phyloP scores from a whole-genome alignment of 257 asterid genomes.

The Lithospermum erythrorhizon region DNA sequence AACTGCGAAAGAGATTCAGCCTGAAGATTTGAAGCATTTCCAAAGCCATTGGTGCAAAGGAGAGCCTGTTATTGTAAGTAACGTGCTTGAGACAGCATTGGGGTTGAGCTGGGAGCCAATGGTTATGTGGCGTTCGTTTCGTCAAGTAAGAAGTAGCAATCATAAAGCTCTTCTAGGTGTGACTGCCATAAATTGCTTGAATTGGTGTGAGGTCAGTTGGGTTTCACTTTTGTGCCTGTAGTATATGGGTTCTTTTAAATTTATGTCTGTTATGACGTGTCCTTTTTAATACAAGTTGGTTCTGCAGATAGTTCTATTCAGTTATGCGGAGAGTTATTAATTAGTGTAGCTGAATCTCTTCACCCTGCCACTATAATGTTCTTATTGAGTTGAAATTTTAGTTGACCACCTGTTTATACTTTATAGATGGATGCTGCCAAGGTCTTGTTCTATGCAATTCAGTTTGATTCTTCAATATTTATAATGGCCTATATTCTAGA shows the following conservation, averaged over 20 bases:
- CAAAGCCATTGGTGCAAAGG: conserved; percentile 74
- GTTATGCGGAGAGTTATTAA: not conserved
- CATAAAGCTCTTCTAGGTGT: conserved; percentile 38
- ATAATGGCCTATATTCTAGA: too few species aligned
- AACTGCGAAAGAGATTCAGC: conserved; percentile 38
- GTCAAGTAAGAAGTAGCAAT: conserved; percentile 36
- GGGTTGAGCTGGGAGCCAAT: conserved; percentile 99
- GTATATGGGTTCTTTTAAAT: not conserved
- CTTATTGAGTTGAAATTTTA: not conserved
- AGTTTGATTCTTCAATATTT: not conserved
- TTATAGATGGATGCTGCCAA: too few species aligned
- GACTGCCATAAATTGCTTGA: conserved; percentile 66
- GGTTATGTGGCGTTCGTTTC: conserved; percentile 98
- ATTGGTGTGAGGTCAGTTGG: conserved; percentile 70
- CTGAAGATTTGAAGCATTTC: conserved; percentile 57
- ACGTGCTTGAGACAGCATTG: conserved; percentile 53
- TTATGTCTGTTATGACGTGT: not conserved
- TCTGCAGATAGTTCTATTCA: not conserved
- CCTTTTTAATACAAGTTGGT: not conserved
- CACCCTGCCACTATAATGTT: not conserved
- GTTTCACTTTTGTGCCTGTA: not conserved
- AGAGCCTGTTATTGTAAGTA: conserved; percentile 73
- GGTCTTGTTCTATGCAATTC: not conserved
- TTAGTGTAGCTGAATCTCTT: too few species aligned
- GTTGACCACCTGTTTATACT: not conserved